These are phyloP conservation scores for Penicillium chermesinum DNA, from an alignment of 495 filamentous ascomycete species.

Conservation along the genomic window DNA sequence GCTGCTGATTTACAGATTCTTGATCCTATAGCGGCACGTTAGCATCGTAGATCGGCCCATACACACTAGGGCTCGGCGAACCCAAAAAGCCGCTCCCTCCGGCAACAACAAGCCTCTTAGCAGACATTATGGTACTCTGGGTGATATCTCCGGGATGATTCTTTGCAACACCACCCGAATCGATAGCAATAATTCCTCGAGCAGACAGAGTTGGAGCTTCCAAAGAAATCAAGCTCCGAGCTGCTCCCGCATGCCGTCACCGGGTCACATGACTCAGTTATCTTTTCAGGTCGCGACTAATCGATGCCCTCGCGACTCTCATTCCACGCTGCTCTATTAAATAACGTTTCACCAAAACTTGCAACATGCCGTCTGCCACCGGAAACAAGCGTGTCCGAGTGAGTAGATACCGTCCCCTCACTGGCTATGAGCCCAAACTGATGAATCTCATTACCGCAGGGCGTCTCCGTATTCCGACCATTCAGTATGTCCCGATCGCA, in stretches of 20 bases:
- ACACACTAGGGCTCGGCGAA: constrained; percentile 22
- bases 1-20: constrained; percentile 87
- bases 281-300: constrained; percentile 7
- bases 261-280: constrained; percentile 15
- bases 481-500: constrained; percentile 48
- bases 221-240: constrained; percentile 8
- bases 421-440: constrained; percentile 6
- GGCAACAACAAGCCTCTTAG: constrained; percentile 78
- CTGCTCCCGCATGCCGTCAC: constrained; percentile 20
- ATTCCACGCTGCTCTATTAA: too few species aligned
- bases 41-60: constrained; percentile 4
- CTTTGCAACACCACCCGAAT: constrained; percentile 13
- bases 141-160: too few species aligned
- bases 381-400: constrained; percentile 56
- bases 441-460: constrained; percentile 39
- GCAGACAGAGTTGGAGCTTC: constrained; percentile 4
- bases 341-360: background rate
- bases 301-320: constrained; percentile 1
- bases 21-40: constrained; percentile 48
- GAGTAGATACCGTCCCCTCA: constrained; percentile 8
- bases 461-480: constrained; percentile 67
- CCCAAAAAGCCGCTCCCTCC: constrained; percentile 94
- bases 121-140: too few species aligned
- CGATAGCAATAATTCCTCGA: background rate
- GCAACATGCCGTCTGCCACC: constrained; percentile 51